phyloP scores from a whole-genome alignment of 2,329 filamentous ascomycete genomes.

The Colletotrichum ledebouriae region DNA sequence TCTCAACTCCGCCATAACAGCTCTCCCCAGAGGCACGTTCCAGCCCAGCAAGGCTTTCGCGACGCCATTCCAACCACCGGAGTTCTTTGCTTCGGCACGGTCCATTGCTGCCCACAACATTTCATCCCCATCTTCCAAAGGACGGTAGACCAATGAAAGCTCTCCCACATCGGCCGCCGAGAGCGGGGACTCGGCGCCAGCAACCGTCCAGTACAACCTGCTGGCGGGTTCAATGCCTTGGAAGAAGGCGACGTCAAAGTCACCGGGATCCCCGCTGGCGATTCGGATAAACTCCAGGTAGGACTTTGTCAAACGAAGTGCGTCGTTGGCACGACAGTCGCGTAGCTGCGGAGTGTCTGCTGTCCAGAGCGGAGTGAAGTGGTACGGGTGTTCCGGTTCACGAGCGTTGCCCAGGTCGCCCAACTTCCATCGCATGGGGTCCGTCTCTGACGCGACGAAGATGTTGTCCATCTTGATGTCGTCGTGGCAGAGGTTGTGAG shows the following conservation, averaged over 20 bases:
- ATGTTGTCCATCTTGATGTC: conserved; percentile 53
- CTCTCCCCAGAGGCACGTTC: conserved; percentile 30
- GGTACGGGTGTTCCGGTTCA: conserved; percentile 49
- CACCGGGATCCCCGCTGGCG: conserved; percentile 42
- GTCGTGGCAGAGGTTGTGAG: conserved; percentile 49
- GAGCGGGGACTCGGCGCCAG: neutral
- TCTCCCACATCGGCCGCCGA: conserved; percentile 19
- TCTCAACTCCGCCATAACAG: conserved; percentile 42
- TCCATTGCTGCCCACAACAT: conserved; percentile 27
- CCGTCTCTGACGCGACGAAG: conserved; percentile 44
- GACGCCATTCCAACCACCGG: conserved; percentile 8
- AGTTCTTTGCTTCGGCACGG: conserved; percentile 22
- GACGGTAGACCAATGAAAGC: conserved; percentile 32
- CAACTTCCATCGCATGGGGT: conserved; percentile 48
- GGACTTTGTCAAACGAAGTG: conserved; percentile 48
- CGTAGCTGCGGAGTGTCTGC: conserved; percentile 47
- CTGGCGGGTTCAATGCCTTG: conserved; percentile 45
- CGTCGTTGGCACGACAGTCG: conserved; percentile 52
- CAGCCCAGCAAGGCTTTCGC: conserved; percentile 24
- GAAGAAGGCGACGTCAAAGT: conserved; percentile 48
- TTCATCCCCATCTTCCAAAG: conserved; percentile 16
- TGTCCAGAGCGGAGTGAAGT: conserved; percentile 50
- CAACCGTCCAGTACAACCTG: conserved; percentile 47
- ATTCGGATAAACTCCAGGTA: conserved; percentile 49
- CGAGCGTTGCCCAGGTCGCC: conserved; percentile 52